Conservation (phyloP, 2,329 filamentous ascomycete genomes). For the Cercospora zeae-maydis region DNA sequence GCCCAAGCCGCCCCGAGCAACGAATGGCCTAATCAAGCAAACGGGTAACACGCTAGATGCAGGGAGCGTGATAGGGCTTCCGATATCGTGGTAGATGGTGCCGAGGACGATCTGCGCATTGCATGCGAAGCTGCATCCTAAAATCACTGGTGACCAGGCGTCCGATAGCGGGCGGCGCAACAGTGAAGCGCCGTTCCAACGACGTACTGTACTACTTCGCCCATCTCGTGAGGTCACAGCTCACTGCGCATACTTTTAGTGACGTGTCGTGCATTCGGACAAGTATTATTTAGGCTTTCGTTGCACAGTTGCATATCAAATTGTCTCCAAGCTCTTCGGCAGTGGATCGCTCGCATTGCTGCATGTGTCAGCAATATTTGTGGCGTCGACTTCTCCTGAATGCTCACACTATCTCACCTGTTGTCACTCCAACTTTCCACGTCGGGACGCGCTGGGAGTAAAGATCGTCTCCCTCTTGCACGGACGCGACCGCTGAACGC, state of each 20-base stretch:
- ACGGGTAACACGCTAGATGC: not conserved
- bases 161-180: not conserved
- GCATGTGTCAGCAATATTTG: not conserved
- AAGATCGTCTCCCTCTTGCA: not conserved
- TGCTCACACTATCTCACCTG: not conserved
- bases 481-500: not conserved
- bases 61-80: not conserved
- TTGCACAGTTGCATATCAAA: not conserved
- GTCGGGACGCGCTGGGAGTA: not conserved
- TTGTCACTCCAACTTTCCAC: not conserved
- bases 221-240: not conserved
- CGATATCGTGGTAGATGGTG: not conserved
- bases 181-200: not conserved
- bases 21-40: not conserved
- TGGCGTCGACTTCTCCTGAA: not conserved
- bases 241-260: not conserved
- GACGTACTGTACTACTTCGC: not conserved
- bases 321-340: not conserved
- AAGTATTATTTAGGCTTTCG: not conserved
- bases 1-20: not conserved
- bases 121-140: not conserved
- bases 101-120: not conserved
- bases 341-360: not conserved
- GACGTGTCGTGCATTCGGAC: not conserved
- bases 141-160: not conserved